A percentile compares a stretch with the other conserved stretches of the same genome.
These are phyloP conservation scores for Trichoderma hamatum DNA, from an alignment of 2,329 filamentous ascomycete species.

Conservation along the genomic window DNA sequence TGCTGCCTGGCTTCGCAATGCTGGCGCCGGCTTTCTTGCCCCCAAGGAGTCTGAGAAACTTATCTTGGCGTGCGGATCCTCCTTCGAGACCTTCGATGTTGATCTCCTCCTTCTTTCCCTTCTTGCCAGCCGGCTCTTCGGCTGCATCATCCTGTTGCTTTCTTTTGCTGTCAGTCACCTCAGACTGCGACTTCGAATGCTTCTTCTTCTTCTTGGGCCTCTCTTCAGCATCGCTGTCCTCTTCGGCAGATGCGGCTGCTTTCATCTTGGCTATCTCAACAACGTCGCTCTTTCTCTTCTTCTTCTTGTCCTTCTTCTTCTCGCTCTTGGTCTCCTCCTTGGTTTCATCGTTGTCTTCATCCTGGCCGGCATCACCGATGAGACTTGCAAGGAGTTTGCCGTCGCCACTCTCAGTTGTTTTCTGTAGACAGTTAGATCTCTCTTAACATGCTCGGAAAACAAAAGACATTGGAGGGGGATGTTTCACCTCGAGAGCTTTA, in stretches of 20 bases:
- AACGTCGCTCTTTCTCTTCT: slow-evolving; percentile 19
- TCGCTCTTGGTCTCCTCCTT: neutral
- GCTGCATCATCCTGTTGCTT: neutral
- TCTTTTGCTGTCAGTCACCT: neutral
- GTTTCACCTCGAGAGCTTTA: slow-evolving; percentile 8
- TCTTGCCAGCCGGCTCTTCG: slow-evolving; percentile 23
- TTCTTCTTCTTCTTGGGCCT: slow-evolving; percentile 6
- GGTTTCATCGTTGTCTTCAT: neutral
- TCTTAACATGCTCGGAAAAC: neutral
- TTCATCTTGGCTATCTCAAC: slow-evolving; percentile 24
- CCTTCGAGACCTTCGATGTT: slow-evolving; percentile 57
- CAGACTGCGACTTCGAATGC: slow-evolving; percentile 11
- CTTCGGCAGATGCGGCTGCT: neutral
- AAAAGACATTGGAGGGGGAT: neutral
- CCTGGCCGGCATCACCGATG: neutral
- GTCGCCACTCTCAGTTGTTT: neutral
- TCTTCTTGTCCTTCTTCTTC: slow-evolving; percentile 20
- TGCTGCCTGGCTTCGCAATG: slow-evolving; percentile 27
- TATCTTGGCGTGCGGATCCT: slow-evolving; percentile 54
- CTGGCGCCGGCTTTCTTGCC: slow-evolving; percentile 50
- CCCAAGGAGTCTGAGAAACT: slow-evolving; percentile 61
- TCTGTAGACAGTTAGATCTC: neutral
- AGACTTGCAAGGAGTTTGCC: neutral
- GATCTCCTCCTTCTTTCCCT: slow-evolving; percentile 40
- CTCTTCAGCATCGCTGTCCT: neutral